These are phyloP conservation scores for Globisporangium radiosum DNA, from an alignment of 352 stramenopile genomes.

Conservation along the genomic window DNA sequence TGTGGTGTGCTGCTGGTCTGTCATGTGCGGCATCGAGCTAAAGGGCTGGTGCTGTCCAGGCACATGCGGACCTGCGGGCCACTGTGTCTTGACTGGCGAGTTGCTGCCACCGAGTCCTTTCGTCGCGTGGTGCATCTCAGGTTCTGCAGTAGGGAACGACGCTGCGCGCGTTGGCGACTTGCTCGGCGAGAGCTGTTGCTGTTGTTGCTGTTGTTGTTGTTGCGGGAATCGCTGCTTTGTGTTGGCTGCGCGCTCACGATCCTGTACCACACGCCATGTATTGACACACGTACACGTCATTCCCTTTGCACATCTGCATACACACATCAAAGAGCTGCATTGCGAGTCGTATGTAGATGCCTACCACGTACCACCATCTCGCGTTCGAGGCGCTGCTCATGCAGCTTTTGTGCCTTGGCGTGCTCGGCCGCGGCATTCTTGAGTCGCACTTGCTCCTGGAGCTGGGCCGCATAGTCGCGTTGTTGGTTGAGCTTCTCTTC, in stretches of 20 bases:
- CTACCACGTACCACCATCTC: slow-evolving; percentile 18
- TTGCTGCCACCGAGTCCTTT: slow-evolving; percentile 1
- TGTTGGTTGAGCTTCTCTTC: slow-evolving; percentile 48
- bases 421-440: slow-evolving; percentile 44
- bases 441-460: slow-evolving; percentile 52
- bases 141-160: slow-evolving; percentile 9
- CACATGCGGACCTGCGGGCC: neutral
- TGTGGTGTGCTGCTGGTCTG: no score
- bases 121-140: slow-evolving; percentile 9
- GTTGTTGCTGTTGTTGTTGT: neutral
- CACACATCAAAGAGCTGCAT: no score
- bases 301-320: no score
- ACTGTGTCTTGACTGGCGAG: slow-evolving; percentile 5
- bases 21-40: no score
- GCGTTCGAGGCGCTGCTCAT: slow-evolving; percentile 48
- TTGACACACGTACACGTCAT: neutral
- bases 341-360: no score
- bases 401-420: slow-evolving; percentile 27
- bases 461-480: slow-evolving; percentile 55
- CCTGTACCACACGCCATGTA: slow-evolving; percentile 3
- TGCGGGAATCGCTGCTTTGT: slow-evolving; percentile 5
- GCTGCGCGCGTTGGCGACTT: slow-evolving; percentile 10
- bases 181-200: slow-evolving; percentile 8
- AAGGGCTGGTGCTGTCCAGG: neutral
- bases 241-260: slow-evolving; percentile 7